Percentiles rank a stretch among this genome's conserved stretches.
Conservation (phyloP, 805 yeast species). For the Starmerella asiatica region DNA sequence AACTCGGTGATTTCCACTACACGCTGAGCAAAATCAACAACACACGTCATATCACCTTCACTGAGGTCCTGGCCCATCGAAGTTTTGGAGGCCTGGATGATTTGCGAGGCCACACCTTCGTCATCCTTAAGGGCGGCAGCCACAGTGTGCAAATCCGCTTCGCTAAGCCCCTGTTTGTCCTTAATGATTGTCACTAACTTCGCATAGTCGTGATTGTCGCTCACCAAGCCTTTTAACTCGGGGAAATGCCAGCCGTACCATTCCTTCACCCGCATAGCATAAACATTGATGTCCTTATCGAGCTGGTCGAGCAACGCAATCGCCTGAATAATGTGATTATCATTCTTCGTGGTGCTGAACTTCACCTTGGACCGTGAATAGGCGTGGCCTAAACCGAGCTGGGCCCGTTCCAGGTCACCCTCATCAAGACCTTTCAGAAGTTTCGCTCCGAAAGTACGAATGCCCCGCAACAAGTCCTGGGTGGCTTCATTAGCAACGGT, state of each 20-base stretch:
- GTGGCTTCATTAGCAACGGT: slow-evolving; percentile 82
- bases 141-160: slow-evolving; percentile 55
- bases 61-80: slow-evolving; percentile 99
- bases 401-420: slow-evolving; percentile 96
- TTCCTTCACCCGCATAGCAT: slow-evolving; percentile 92
- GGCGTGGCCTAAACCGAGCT: slow-evolving; percentile 97
- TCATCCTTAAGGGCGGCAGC: slow-evolving; percentile 86
- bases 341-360: slow-evolving; percentile 97
- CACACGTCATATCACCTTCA: slow-evolving; percentile 86
- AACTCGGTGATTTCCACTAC: slow-evolving; percentile 85
- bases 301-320: slow-evolving; percentile 94
- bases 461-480: slow-evolving; percentile 90
- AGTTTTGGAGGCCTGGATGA: slow-evolving; percentile 88
- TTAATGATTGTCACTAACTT: slow-evolving; percentile 65
- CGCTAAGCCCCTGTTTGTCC: slow-evolving; percentile 64
- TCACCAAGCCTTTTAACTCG: slow-evolving; percentile 80
- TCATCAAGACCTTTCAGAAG: slow-evolving; percentile 80
- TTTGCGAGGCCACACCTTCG: slow-evolving; percentile 79
- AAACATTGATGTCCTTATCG: slow-evolving; percentile 95
- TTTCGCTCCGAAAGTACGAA: slow-evolving; percentile 81
- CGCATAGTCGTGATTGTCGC: slow-evolving; percentile 80
- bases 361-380: slow-evolving; percentile 98
- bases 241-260: slow-evolving; percentile 99
- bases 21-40: slow-evolving; percentile 81
- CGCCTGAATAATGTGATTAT: slow-evolving; percentile 97